phyloP scores from a whole-genome alignment of 192 early-diverging fungal genomes.

The Entomortierella parvispora region DNA sequence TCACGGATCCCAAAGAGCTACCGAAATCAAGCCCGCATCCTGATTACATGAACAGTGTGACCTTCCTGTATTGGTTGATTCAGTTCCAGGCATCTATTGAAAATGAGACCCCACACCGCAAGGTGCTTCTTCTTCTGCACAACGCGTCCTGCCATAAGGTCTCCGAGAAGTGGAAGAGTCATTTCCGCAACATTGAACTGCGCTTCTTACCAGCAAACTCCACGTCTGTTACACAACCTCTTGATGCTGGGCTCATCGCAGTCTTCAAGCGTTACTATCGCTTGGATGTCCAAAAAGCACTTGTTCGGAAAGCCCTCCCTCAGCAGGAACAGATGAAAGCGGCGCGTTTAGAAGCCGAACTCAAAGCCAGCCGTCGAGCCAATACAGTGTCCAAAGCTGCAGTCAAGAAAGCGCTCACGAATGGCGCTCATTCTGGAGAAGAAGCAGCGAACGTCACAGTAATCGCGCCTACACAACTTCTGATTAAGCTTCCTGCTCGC shows the following conservation, averaged over 20 bases:
- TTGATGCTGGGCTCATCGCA: slow-evolving; percentile 3
- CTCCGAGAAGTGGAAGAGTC: background rate
- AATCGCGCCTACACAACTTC: too few relatives aligned
- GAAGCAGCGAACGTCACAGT: too few relatives aligned
- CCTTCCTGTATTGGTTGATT: slow-evolving; percentile 4
- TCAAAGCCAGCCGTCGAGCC: too few relatives aligned
- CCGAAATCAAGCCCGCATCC: slow-evolving; percentile 8
- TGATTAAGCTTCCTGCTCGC: too few relatives aligned
- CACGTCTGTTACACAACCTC: background rate
- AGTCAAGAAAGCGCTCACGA: background rate
- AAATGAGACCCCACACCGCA: background rate
- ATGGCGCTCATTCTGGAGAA: background rate
- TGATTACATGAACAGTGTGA: slow-evolving; percentile 8
- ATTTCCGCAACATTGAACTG: slow-evolving; percentile 9
- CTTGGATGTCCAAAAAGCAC: background rate
- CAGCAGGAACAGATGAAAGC: background rate
- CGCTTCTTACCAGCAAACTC: slow-evolving; percentile 4
- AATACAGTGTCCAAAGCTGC: too few relatives aligned
- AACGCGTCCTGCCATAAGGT: slow-evolving; percentile 10
- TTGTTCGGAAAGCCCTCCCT: background rate
- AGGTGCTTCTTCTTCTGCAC: slow-evolving; percentile 3
- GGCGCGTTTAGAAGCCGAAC: too few relatives aligned
- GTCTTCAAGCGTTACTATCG: slow-evolving; percentile 7
- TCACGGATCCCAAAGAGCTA: background rate
- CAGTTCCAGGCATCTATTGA: slow-evolving; percentile 5